phyloP scores from a whole-genome alignment of 1,284 basidiomycete genomes.

The Malassezia restricta region DNA sequence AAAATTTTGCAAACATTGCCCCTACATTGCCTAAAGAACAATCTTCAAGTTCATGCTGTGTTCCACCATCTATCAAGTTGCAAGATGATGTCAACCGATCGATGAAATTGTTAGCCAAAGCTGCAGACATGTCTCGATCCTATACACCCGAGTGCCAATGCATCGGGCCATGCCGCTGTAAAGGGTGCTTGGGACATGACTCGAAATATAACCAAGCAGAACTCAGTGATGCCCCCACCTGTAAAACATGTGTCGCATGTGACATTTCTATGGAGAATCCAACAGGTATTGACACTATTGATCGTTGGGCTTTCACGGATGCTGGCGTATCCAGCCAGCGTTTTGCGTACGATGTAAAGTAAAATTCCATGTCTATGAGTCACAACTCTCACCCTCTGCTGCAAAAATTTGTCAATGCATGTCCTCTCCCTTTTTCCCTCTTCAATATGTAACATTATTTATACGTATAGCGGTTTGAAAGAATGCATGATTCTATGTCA shows the following conservation, averaged over 20 bases:
- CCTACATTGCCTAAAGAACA: background rate
- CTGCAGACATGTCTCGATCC: slow-evolving; percentile 24
- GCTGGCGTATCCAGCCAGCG: no score
- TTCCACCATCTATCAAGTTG: background rate
- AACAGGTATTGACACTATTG: slow-evolving; percentile 24
- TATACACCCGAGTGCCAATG: slow-evolving; percentile 24
- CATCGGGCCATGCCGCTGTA: slow-evolving; percentile 18
- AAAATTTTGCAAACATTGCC: no score
- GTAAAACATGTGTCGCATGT: slow-evolving; percentile 29
- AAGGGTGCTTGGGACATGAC: slow-evolving; percentile 14
- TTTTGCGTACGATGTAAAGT: no score
- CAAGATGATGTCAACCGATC: slow-evolving; percentile 4
- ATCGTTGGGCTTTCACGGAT: slow-evolving; percentile 7
- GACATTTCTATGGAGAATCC: slow-evolving; percentile 25
- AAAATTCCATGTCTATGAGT: no score
- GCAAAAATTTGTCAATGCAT: no score
- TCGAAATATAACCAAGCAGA: background rate
- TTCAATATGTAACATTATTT: no score
- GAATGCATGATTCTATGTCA: no score
- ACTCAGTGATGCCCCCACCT: slow-evolving; percentile 3
- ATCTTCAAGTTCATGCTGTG: background rate
- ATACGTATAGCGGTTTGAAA: no score
- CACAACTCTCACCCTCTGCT: no score
- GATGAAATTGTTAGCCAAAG: slow-evolving; percentile 22
- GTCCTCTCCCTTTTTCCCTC: no score